Conservation (phyloP, 495 filamentous ascomycete species). For the Friedmanniomyces simplex region DNA sequence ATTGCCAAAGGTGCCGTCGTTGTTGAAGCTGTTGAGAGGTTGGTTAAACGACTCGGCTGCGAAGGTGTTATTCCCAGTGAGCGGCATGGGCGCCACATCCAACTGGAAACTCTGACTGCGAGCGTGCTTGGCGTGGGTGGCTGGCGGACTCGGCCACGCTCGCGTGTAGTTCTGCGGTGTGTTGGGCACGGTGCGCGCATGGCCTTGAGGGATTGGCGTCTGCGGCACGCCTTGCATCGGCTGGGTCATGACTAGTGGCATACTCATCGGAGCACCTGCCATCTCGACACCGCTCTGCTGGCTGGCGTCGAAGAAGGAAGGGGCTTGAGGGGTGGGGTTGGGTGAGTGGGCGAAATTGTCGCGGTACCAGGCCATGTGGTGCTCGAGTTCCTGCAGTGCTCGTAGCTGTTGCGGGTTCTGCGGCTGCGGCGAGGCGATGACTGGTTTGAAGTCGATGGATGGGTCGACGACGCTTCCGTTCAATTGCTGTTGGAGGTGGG, state of each 20-base stretch:
- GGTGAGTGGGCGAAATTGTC: constrained; percentile 7
- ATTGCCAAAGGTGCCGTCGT: background rate
- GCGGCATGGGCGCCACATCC: constrained; percentile 40
- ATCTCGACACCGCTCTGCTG: background rate
- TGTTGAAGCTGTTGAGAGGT: background rate
- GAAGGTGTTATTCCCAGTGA: constrained; percentile 1
- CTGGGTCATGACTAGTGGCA: background rate
- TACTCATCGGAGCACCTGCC: background rate
- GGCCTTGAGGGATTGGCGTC: constrained; percentile 12
- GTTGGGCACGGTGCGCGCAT: constrained; percentile 13
- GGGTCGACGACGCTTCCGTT: constrained; percentile 6
- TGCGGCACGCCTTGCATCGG: background rate
- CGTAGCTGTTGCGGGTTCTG: constrained; percentile 15
- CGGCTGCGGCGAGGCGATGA: constrained; percentile 18
- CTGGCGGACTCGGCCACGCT: constrained; percentile 13
- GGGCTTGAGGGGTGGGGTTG: background rate
- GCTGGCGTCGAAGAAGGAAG: background rate
- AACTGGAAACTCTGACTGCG: constrained; percentile 27
- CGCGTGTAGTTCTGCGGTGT: constrained; percentile 16
- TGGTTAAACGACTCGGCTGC: background rate
- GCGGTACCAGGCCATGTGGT: constrained; percentile 29
- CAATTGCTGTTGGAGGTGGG: constrained; percentile 25
- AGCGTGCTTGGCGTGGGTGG: constrained; percentile 14
- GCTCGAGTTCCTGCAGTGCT: constrained; percentile 26
- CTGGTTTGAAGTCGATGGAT: constrained; percentile 18